Conservation (phyloP, 2,329 filamentous ascomycete genomes). For the Alternaria incomplexa region DNA sequence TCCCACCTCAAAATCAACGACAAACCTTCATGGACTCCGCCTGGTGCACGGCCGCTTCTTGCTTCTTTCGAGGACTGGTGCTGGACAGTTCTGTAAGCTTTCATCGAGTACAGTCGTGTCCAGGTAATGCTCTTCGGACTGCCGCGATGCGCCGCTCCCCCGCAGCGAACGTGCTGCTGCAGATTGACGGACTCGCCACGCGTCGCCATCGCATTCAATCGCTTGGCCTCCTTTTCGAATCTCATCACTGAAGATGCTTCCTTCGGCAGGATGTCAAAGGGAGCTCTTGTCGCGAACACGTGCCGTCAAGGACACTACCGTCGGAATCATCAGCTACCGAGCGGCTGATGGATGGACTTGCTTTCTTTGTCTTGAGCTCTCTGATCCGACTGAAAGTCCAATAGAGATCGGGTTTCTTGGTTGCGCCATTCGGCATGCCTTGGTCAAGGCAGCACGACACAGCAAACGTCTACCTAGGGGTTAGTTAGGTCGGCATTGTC, state of each 20-base stretch:
- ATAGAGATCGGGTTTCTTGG: not conserved
- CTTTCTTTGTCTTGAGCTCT: not conserved
- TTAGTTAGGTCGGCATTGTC: not conserved
- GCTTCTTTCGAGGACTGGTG: not conserved
- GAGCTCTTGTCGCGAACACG: not conserved
- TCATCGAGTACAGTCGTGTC: not conserved
- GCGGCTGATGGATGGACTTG: not conserved
- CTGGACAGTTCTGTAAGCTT: not conserved
- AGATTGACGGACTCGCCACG: not conserved
- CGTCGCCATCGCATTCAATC: not conserved
- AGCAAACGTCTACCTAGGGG: not conserved
- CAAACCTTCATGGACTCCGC: not conserved
- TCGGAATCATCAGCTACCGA: not conserved
- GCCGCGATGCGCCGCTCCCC: not conserved
- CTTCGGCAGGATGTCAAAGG: not conserved
- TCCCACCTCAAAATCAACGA: constrained; percentile 5
- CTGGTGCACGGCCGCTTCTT: not conserved
- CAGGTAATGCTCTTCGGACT: not conserved
- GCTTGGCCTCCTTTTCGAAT: not conserved
- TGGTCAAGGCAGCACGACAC: not conserved
- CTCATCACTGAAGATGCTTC: not conserved
- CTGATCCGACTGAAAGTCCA: not conserved
- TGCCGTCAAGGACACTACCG: not conserved
- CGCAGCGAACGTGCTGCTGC: not conserved
- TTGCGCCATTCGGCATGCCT: not conserved